Percentiles rank a stretch among this genome's conserved stretches.
Evolutionary conservation across 768 basidiomycete species (phyloP).

Genomic region (Myochromella boudieri): DNA sequence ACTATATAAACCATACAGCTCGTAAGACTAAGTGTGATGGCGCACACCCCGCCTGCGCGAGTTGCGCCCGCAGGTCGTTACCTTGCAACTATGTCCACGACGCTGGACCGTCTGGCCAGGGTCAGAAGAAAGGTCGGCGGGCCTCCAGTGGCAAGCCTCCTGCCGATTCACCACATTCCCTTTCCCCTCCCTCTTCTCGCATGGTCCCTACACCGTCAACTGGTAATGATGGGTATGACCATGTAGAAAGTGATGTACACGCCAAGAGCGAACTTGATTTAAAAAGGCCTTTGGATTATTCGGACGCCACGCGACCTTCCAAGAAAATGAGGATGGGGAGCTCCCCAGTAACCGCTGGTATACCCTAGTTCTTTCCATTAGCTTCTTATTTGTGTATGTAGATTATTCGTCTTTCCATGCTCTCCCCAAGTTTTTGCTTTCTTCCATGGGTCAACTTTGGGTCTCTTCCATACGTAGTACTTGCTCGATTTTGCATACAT

Average conservation of each 20-base stretch:
- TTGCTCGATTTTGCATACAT: constrained; percentile 17
- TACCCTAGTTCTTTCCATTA: constrained; percentile 47
- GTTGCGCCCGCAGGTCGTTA: constrained; percentile 75
- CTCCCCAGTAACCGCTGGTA: constrained; percentile 40
- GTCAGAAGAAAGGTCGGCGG: constrained; percentile 50
- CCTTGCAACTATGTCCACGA: constrained; percentile 84
- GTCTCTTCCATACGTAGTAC: constrained; percentile 17
- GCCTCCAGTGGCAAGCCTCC: constrained; percentile 52
- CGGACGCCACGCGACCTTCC: constrained; percentile 48
- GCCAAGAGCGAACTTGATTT: constrained; percentile 53
- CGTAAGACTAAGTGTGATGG: constrained; percentile 91
- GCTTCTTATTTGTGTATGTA: constrained; percentile 27
- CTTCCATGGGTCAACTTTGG: constrained; percentile 20
- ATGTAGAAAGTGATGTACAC: constrained; percentile 38
- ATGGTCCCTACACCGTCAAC: constrained; percentile 51
- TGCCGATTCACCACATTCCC: constrained; percentile 42
- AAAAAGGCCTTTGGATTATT: constrained; percentile 59
- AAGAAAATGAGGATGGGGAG: constrained; percentile 78
- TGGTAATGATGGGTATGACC: constrained; percentile 35
- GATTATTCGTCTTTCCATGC: constrained; percentile 32
- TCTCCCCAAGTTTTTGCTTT: constrained; percentile 27
- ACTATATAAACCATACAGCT: constrained; percentile 44
- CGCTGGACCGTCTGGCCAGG: constrained; percentile 30
- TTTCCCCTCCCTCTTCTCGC: constrained; percentile 58
- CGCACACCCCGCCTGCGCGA: constrained; percentile 80